phyloP scores from a whole-genome alignment of 768 basidiomycete species.

The Mycena indigotica region DNA sequence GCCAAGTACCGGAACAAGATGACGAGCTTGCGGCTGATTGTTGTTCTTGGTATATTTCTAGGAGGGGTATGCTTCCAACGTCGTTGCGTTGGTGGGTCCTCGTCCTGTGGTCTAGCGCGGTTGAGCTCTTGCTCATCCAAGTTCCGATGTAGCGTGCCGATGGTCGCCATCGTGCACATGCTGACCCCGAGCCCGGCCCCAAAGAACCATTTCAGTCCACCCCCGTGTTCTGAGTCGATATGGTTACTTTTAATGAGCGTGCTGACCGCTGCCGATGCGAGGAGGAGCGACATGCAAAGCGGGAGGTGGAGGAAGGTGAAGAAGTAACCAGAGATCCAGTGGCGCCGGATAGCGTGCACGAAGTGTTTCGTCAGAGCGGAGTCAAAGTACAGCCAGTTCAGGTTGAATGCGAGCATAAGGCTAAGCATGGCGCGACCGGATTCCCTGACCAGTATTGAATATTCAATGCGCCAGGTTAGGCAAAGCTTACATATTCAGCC shows the following conservation, averaged over 20 bases:
- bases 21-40: slow-evolving; percentile 13
- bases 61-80: neutral
- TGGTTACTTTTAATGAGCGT: slow-evolving; percentile 11
- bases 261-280: slow-evolving; percentile 21
- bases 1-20: slow-evolving; percentile 15
- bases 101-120: neutral
- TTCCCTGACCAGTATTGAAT: slow-evolving; percentile 10
- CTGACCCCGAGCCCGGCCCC: slow-evolving; percentile 20
- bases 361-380: slow-evolving; percentile 20
- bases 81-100: neutral
- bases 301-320: slow-evolving; percentile 22
- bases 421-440: slow-evolving; percentile 20
- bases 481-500: slow-evolving; percentile 13
- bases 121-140: slow-evolving; percentile 14
- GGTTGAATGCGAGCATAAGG: slow-evolving; percentile 24
- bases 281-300: slow-evolving; percentile 22
- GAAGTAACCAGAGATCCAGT: slow-evolving; percentile 21
- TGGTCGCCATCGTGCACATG: slow-evolving; percentile 18
- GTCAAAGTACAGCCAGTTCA: slow-evolving; percentile 26
- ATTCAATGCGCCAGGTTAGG: neutral
- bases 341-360: slow-evolving; percentile 23
- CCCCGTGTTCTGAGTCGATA: slow-evolving; percentile 7
- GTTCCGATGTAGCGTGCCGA: slow-evolving; percentile 20
- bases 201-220: slow-evolving; percentile 20
- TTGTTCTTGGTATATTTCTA: neutral